A percentile compares a stretch with the other conserved stretches of the same genome.
Conservation (phyloP, 306 rosid genomes). For the cucumber (Cucumis sativus) region DNA sequence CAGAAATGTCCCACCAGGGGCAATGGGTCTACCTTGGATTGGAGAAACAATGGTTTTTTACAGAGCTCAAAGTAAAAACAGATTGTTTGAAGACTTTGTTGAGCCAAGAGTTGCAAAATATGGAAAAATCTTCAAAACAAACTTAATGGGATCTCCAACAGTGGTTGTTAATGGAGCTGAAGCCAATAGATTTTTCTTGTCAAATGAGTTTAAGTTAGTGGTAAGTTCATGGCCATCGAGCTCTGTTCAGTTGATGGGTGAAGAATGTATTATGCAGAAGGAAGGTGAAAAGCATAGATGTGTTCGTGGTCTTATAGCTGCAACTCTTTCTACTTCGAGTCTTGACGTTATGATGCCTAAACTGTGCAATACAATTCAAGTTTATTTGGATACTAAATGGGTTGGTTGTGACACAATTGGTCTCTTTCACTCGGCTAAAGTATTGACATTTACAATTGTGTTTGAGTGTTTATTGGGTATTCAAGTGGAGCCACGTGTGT, state of each 20-base stretch:
- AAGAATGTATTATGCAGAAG: constrained; percentile 62
- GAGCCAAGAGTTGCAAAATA: constrained; percentile 36
- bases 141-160: constrained; percentile 75
- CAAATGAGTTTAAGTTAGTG: constrained; percentile 79
- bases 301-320: constrained; percentile 39
- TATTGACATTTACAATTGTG: constrained; percentile 39
- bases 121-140: constrained; percentile 63
- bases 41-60: constrained; percentile 80
- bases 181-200: constrained; percentile 49
- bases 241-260: constrained; percentile 80
- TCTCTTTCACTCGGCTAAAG: constrained; percentile 42
- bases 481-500: constrained; percentile 36
- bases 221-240: constrained; percentile 82
- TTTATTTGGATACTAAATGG: constrained; percentile 38
- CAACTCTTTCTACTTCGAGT: constrained; percentile 36
- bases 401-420: constrained; percentile 27
- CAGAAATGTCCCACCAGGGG: constrained; percentile 49
- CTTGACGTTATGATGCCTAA: constrained; percentile 48
- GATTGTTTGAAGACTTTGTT: constrained; percentile 45
- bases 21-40: constrained; percentile 63
- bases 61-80: constrained; percentile 48
- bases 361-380: constrained; percentile 29
- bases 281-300: constrained; percentile 48
- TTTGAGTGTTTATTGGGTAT: constrained; percentile 72
- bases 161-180: constrained; percentile 67